Evolutionary conservation across 805 yeast genomes (phyloP).

Genomic region (Pichia gijzeniarum): DNA sequence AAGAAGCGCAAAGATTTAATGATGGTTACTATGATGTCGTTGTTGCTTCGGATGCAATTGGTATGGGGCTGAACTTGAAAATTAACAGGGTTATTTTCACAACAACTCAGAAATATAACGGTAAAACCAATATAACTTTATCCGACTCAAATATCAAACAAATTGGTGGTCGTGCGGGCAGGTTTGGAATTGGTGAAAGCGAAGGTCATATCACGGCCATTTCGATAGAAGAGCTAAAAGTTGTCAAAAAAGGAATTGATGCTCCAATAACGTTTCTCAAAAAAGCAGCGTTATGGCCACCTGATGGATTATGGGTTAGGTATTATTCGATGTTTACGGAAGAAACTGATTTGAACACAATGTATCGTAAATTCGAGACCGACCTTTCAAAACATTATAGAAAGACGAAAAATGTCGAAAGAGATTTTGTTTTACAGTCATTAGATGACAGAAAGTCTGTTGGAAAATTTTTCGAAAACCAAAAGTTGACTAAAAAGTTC

Average conservation of each 20-base stretch:
- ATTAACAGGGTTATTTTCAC: slow-evolving; percentile 77
- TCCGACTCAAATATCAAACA: slow-evolving; percentile 73
- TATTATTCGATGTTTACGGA: slow-evolving; percentile 57
- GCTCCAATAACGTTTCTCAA: slow-evolving; percentile 45
- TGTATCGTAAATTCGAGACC: slow-evolving; percentile 43
- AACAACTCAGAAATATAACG: slow-evolving; percentile 63
- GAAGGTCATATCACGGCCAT: slow-evolving; percentile 54
- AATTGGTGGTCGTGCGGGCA: slow-evolving; percentile 94
- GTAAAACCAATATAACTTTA: slow-evolving; percentile 41
- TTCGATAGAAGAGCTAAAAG: slow-evolving; percentile 35
- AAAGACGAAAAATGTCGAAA: slow-evolving; percentile 11
- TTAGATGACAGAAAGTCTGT: slow-evolving; percentile 23
- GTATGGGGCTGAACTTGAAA: slow-evolving; percentile 91
- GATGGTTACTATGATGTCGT: slow-evolving; percentile 72
- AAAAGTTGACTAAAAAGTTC: slow-evolving; percentile 21
- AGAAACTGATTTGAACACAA: slow-evolving; percentile 37
- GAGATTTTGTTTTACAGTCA: slow-evolving; percentile 25
- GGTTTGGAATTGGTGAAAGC: slow-evolving; percentile 41
- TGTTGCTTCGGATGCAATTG: slow-evolving; percentile 95
- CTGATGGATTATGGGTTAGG: slow-evolving; percentile 59
- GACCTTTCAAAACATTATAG: slow-evolving; percentile 28
- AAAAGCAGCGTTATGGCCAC: slow-evolving; percentile 76
- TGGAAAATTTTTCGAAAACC: slow-evolving; percentile 23
- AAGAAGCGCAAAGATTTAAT: slow-evolving; percentile 77
- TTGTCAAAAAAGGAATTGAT: slow-evolving; percentile 42